phyloP scores from a whole-genome alignment of 73 alveolate species.

The Paramecium sonneborni region DNA sequence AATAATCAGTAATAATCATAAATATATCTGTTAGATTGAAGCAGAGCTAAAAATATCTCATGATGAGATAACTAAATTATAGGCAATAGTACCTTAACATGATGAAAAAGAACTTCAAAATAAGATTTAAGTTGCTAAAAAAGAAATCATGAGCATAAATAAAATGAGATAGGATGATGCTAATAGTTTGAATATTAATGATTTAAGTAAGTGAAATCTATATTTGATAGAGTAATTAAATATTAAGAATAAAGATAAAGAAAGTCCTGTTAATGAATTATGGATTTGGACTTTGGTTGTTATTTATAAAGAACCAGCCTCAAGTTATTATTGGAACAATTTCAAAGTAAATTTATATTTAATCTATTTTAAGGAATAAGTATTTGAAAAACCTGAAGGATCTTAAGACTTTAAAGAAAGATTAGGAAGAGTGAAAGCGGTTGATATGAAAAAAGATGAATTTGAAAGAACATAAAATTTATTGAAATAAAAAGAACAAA shows the following conservation, averaged over 20 bases:
- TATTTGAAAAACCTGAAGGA: constrained; percentile 35
- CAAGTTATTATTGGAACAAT: constrained; percentile 43
- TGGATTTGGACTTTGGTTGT: constrained; percentile 39
- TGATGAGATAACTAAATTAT: not conserved
- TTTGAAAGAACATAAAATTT: constrained; percentile 7
- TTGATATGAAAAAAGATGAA: constrained; percentile 52
- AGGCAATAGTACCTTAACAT: not conserved
- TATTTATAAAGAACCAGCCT: constrained; percentile 48
- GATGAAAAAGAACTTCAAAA: not conserved
- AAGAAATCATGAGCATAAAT: not conserved
- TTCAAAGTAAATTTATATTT: constrained; percentile 14
- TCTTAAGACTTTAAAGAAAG: constrained; percentile 8
- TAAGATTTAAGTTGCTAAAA: not conserved
- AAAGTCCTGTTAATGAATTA: constrained; percentile 33
- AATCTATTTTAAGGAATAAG: constrained; percentile 25
- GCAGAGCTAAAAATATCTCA: constrained; percentile 32
- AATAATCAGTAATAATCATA: not conserved
- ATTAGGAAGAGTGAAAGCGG: constrained; percentile 26
- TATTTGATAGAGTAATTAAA: not conserved
- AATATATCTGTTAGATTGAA: constrained; percentile 27
- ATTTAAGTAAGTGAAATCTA: not conserved
- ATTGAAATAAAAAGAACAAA: not conserved
- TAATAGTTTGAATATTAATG: not conserved
- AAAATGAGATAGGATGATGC: constrained; percentile 31
- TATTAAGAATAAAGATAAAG: constrained; percentile 42